Conservation (phyloP, 179 eudicot genomes). For the Beta lomatogona region DNA sequence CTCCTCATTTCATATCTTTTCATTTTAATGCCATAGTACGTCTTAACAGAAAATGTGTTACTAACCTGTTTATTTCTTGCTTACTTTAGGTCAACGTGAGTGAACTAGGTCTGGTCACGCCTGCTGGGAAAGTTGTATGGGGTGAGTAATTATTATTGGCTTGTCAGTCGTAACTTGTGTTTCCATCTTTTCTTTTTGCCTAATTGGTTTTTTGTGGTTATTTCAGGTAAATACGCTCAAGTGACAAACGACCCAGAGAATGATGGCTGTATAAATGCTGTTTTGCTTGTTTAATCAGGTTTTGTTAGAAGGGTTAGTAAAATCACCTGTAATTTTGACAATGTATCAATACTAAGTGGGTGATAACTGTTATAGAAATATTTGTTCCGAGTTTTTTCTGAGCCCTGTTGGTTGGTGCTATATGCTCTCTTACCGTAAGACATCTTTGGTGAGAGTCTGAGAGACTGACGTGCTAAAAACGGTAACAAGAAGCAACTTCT, state of each 20-base stretch:
- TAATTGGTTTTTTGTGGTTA: neutral
- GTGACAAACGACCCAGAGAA: constrained; percentile 97
- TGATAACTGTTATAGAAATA: neutral
- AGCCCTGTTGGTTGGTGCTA: neutral
- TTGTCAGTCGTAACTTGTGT: neutral
- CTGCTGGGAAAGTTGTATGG: constrained; percentile 99
- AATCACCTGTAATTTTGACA: neutral
- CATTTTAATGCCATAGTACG: neutral
- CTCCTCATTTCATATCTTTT: neutral
- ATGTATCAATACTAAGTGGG: neutral
- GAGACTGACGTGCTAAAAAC: no score
- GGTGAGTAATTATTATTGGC: constrained; percentile 48
- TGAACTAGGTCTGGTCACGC: constrained; percentile 94
- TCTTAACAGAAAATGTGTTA: neutral
- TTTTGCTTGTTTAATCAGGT: constrained; percentile 60
- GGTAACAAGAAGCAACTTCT: no score
- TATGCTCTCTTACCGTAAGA: neutral
- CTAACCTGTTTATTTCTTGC: neutral
- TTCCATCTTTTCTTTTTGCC: neutral
- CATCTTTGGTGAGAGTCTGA: no score
- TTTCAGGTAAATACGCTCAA: constrained; percentile 93
- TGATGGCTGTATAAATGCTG: constrained; percentile 93
- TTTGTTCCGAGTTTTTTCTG: neutral
- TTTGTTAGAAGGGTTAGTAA: neutral
- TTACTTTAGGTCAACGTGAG: constrained; percentile 77